phyloP scores from a whole-genome alignment of 768 basidiomycete species.

The Trametes maxima region DNA sequence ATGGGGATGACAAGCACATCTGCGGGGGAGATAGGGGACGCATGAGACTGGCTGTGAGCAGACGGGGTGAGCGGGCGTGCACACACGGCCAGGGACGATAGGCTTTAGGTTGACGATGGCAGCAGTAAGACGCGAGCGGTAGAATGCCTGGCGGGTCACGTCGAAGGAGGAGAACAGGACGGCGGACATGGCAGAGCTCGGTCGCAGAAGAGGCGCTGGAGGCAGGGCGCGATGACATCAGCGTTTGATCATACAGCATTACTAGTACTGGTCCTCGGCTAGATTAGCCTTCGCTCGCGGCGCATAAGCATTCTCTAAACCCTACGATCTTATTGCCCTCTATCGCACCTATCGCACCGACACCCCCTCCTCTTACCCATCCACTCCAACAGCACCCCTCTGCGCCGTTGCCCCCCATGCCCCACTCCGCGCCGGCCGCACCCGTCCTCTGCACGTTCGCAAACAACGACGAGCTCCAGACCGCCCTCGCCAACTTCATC shows the following conservation, averaged over 20 bases:
- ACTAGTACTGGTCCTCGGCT: not conserved
- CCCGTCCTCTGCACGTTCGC: constrained; percentile 78
- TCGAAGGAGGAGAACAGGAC: constrained; percentile 80
- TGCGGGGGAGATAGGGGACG: constrained; percentile 37
- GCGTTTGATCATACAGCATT: not conserved
- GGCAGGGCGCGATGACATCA: constrained; percentile 20
- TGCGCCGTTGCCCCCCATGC: constrained; percentile 10
- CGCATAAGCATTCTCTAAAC: not conserved
- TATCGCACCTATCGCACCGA: constrained; percentile 5
- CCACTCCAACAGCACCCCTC: not conserved
- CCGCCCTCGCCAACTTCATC: constrained; percentile 78
- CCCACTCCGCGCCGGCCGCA: constrained; percentile 48
- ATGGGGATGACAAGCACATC: constrained; percentile 61
- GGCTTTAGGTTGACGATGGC: constrained; percentile 96
- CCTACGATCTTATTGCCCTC: not conserved
- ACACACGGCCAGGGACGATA: constrained; percentile 90
- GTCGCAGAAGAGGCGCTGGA: not conserved
- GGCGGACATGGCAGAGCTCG: constrained; percentile 21
- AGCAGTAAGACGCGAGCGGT: constrained; percentile 65
- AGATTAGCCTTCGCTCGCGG: not conserved
- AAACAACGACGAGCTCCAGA: constrained; percentile 53
- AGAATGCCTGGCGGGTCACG: constrained; percentile 76
- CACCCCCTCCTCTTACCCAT: not conserved
- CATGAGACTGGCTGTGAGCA: constrained; percentile 24
- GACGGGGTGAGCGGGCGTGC: not conserved